Base-by-base conservation (phyloP, 2,329 filamentous ascomycete species). In the Akanthomyces lecanii region DNA sequence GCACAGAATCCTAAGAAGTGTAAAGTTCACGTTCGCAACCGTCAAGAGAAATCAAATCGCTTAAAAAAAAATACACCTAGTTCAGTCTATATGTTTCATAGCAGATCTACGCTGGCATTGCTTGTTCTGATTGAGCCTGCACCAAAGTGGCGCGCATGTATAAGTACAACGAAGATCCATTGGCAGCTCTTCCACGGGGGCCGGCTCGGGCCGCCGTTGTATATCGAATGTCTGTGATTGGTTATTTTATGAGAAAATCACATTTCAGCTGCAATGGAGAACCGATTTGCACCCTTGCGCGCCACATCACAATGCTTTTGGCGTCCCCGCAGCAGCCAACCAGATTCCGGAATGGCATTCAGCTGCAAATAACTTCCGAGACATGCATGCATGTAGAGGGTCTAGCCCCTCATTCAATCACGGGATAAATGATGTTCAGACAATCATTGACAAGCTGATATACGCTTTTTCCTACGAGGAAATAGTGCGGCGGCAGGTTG, bases 351-450 rank as follows among this genome's bases (percentile, higher is more conserved):
- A 16, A 33, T 16, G 52, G 5, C 2, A 25, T 61, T 61, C 58
- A 61, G 58, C 58, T 61, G 38, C 38, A 36, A 7, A 25, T 40
- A 53, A 16, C 10, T 36, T 60, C 23, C 40, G 40, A 61, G 58
- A 61, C 58, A 33, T 45, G 48, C 58, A 61, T 61, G 2, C 3
- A 21, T 16, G 11, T 18, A 21, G 25, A 33, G 4, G 42, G 54
- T 51, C 18, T 21, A 21, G 33, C 47, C 56, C 47, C 56, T 51
- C 56, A 33, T 56, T 25, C 5, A 33, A 57, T 23, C 28, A 38
- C n/a, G 30, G 5, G 6, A 28, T n/a, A n/a, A n/a, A 1, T 28
- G 21, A 38, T 44, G 11, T 45, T 45, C 40, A n/a, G 44, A 18
- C 7, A 38, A 48, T 21, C n/a, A 30, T 28, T 7, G 16, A 4